Evolutionary conservation across 2,329 filamentous ascomycete species (phyloP).

Genomic region (Chaetomiaceae sp.): DNA sequence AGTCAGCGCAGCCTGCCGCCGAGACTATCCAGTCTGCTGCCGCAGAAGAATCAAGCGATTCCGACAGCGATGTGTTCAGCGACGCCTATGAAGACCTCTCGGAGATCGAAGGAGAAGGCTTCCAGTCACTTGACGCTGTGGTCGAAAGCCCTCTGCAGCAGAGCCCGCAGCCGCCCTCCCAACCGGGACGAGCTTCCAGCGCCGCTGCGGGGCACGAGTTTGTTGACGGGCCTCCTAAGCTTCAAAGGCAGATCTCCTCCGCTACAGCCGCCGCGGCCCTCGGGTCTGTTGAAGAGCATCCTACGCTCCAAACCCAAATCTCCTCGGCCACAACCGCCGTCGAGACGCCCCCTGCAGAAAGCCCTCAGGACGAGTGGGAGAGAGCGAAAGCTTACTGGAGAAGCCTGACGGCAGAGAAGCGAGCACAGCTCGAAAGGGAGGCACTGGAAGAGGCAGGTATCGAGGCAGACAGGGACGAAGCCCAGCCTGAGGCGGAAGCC

Average conservation of each 20-base stretch:
- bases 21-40: neutral
- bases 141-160: conserved; percentile 52
- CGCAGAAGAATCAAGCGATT: conserved; percentile 18
- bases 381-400: conserved; percentile 67
- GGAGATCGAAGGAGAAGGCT: conserved; percentile 61
- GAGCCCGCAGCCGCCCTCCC: conserved; percentile 16
- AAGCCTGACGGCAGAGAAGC: conserved; percentile 58
- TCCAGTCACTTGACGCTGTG: conserved; percentile 69
- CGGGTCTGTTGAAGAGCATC: conserved; percentile 21
- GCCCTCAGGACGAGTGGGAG: conserved; percentile 54
- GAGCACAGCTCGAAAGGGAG: conserved; percentile 57
- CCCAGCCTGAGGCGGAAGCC: conserved; percentile 28
- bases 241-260: conserved; percentile 17
- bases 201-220: conserved; percentile 6
- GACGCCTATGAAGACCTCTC: conserved; percentile 72
- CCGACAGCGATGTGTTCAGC: conserved; percentile 52
- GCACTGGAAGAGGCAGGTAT: conserved; percentile 50
- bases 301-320: conserved; percentile 16
- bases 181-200: neutral
- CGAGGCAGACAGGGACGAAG: conserved; percentile 42
- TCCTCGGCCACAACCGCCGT: conserved; percentile 20
- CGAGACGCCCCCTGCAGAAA: conserved; percentile 6
- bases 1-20: neutral
- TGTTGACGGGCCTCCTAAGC: conserved; percentile 20
- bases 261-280: conserved; percentile 19